A percentile compares a stretch with the other conserved stretches of the same genome.
phyloP scores from a whole-genome alignment of 2,329 filamentous ascomycete genomes.

The Chalaropsis thielavioides region DNA sequence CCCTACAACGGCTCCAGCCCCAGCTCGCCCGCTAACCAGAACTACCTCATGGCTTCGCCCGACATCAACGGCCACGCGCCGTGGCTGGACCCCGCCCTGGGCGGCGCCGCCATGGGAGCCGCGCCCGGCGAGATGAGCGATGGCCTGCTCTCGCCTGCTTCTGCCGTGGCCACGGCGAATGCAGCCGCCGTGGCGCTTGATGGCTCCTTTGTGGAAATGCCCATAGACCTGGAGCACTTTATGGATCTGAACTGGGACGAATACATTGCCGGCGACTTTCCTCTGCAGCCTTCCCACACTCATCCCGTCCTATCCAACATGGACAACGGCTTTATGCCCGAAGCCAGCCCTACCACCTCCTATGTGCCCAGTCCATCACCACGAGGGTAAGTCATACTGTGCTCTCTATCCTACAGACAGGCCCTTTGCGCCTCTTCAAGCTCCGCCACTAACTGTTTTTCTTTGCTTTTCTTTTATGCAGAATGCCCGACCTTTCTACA shows the following conservation, averaged over 20 bases:
- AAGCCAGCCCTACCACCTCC: not conserved
- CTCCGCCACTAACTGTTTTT: not conserved
- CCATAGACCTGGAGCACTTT: not conserved
- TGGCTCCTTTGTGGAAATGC: not conserved
- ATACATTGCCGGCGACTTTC: not conserved
- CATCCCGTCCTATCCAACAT: not conserved
- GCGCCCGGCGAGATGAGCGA: not conserved
- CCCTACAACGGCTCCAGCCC: slow-evolving; percentile 11
- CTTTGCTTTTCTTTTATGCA: not conserved
- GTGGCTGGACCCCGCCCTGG: slow-evolving; percentile 6
- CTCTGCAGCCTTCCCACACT: not conserved
- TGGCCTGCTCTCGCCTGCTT: not conserved
- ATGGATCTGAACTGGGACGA: not conserved
- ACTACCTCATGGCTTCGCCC: slow-evolving; percentile 1
- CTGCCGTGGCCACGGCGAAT: not conserved
- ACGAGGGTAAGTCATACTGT: not conserved
- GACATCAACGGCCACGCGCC: not conserved
- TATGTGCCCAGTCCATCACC: not conserved
- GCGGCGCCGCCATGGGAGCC: too few species aligned
- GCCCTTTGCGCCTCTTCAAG: not conserved
- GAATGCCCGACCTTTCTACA: not conserved
- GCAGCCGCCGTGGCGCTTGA: not conserved
- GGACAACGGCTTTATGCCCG: not conserved
- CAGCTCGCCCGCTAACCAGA: slow-evolving; percentile 1
- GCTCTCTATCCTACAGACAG: not conserved